phyloP scores from a whole-genome alignment of 2,329 filamentous ascomycete genomes.

The Mycogone perniciosa region DNA sequence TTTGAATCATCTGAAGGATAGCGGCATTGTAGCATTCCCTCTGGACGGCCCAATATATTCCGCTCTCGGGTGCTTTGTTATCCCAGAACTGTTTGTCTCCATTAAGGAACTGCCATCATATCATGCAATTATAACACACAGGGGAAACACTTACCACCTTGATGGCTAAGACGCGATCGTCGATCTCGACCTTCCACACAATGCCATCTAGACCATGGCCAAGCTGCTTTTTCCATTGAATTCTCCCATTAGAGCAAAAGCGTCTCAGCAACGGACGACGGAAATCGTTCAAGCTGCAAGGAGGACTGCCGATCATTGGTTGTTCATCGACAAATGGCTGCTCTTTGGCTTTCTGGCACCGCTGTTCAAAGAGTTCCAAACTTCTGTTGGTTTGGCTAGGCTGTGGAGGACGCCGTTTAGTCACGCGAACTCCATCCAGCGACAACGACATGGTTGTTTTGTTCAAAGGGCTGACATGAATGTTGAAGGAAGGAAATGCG shows the following conservation, averaged over 20 bases:
- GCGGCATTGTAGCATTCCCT: not conserved
- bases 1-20: not conserved
- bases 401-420: too few relatives aligned
- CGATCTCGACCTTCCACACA: not conserved
- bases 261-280: not conserved
- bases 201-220: not conserved
- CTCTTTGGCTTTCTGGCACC: not conserved
- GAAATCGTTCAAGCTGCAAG: not conserved
- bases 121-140: not conserved
- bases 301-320: not conserved
- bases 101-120: not conserved
- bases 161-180: not conserved
- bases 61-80: not conserved
- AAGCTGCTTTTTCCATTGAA: not conserved
- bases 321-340: not conserved
- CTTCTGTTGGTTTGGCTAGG: too few relatives aligned
- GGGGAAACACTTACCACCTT: not conserved
- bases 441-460: too few relatives aligned
- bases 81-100: not conserved
- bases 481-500: too few relatives aligned
- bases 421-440: too few relatives aligned
- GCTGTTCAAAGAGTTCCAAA: not conserved
- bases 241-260: not conserved
- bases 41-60: not conserved
- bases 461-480: too few relatives aligned